These are phyloP conservation scores for Gliomastix tumulicola DNA, from an alignment of 2,329 filamentous ascomycete genomes.

Conservation along the genomic window DNA sequence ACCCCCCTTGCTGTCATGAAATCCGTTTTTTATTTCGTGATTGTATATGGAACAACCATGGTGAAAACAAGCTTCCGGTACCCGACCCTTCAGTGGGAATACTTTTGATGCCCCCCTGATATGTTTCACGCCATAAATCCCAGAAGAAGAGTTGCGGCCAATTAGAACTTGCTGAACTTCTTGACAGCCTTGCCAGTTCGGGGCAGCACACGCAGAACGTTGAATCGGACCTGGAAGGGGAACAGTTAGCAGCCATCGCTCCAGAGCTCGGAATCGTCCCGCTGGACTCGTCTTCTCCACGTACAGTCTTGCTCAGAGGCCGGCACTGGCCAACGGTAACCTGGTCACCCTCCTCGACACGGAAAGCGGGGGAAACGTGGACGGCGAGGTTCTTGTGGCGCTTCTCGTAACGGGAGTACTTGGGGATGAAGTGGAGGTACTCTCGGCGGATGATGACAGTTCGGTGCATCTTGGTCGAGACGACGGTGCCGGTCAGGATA, in stretches of 20 bases:
- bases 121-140: conserved; percentile 51
- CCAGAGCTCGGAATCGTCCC: background rate
- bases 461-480: conserved; percentile 99
- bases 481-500: conserved; percentile 98
- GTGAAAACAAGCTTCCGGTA: conserved; percentile 32
- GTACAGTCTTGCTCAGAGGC: conserved; percentile 98
- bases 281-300: conserved; percentile 28
- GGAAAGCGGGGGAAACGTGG: conserved; percentile 98
- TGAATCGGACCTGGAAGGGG: conserved; percentile 79
- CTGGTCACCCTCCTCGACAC: conserved; percentile 99
- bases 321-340: conserved; percentile 99
- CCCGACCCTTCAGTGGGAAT: conserved; percentile 29
- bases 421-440: conserved; percentile 99
- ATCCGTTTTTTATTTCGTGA: conserved; percentile 31
- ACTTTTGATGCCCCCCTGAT: conserved; percentile 25
- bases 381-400: conserved; percentile 99
- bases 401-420: conserved; percentile 99
- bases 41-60: conserved; percentile 38
- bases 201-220: conserved; percentile 97
- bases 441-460: conserved; percentile 98
- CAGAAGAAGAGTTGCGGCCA: conserved; percentile 33
- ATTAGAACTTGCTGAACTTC: conserved; percentile 98
- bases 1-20: conserved; percentile 21
- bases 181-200: conserved; percentile 97
- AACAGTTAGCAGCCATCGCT: background rate